Evolutionary conservation across 306 rosid species (phyloP).

Genomic region (Ziziphus jujuba): DNA sequence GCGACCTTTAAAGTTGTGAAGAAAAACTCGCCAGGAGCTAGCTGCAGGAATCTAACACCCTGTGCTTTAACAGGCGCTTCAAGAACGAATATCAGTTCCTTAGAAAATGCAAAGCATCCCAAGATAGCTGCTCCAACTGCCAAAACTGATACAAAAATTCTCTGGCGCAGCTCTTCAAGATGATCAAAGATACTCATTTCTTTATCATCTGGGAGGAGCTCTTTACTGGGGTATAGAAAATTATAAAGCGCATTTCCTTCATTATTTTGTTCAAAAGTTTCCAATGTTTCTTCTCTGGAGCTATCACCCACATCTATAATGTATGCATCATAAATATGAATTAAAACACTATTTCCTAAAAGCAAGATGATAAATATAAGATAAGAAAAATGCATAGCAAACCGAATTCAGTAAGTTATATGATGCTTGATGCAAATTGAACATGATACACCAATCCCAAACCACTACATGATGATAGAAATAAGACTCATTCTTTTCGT

Average conservation of each 20-base stretch:
- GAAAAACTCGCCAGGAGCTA: conserved; percentile 97
- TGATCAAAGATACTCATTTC: conserved; percentile 95
- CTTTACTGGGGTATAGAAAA: conserved; percentile 80
- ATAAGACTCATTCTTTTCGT: not conserved
- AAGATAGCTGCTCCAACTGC: conserved; percentile 79
- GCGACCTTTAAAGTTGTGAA: conserved; percentile 85
- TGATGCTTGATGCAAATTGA: not conserved
- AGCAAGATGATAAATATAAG: conserved; percentile 2
- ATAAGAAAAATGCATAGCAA: not conserved
- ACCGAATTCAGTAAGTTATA: not conserved
- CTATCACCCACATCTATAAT: conserved; percentile 35
- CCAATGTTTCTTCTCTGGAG: conserved; percentile 39
- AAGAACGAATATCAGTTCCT: conserved; percentile 67
- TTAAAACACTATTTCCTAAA: conserved; percentile 17
- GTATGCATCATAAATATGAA: conserved; percentile 9
- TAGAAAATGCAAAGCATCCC: conserved; percentile 90
- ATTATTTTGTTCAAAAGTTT: conserved; percentile 35
- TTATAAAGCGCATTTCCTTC: conserved; percentile 53
- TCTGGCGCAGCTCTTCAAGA: conserved; percentile 98
- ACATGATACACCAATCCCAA: not conserved
- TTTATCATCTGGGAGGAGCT: conserved; percentile 92
- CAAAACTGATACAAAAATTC: conserved; percentile 72
- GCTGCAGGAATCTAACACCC: conserved; percentile 93
- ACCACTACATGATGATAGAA: not conserved
- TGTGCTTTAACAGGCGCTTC: conserved; percentile 89